Base-by-base conservation (phyloP, 2,329 filamentous ascomycete genomes). In the Emergomyces africanus region DNA sequence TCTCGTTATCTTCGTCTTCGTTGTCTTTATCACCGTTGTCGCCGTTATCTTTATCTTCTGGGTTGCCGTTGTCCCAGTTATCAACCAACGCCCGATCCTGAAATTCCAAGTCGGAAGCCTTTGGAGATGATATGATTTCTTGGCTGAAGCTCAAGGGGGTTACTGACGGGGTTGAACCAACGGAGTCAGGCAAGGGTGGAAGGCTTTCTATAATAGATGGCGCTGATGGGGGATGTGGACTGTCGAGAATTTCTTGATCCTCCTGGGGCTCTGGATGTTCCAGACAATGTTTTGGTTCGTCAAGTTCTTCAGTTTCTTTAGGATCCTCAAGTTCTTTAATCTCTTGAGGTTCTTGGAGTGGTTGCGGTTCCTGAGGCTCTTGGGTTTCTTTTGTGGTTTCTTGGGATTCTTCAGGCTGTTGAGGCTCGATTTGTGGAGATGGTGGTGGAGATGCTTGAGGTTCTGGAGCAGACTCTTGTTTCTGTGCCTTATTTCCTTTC, bases 141-240 rank as follows among this genome's bases (percentile, higher is more conserved):
- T 60, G 50, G 30, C 35, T 57, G 14, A 58, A 56, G 51, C 57
- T 61, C 39, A 61, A 58, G 15, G 60, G 57, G 18, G 61, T 61
- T 15, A 18, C 60, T 33, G 60, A 59, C 2, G 57, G 58, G 14
- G 59, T 60, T 53, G 62, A 54, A 12, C 57, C 48, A 41, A 63
- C 39, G 23, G 65, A 59, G 20, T 62, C 58, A 44, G 60, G 59
- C 39, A 61, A 60, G 14, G 54, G 58, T 46, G 35, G 59, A 51
- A 62, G 61, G 28, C 57, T 66, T 60, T 66, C 61, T 58, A 61
- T 65, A 58, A 60, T 65, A 63, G 58, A 57, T 42, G 49, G 42
- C 20, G 37, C n/a, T 18, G 48, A 50, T 44, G 48, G 30, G 3
- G 56, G 56, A 18, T 53, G 50, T n/a, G 23, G 18, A 15, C 18